A percentile compares a stretch with the other conserved stretches of the same genome.
These are phyloP conservation scores for Wickerhamiella sergipiensis DNA, from an alignment of 805 yeast genomes.

Conservation along the genomic window DNA sequence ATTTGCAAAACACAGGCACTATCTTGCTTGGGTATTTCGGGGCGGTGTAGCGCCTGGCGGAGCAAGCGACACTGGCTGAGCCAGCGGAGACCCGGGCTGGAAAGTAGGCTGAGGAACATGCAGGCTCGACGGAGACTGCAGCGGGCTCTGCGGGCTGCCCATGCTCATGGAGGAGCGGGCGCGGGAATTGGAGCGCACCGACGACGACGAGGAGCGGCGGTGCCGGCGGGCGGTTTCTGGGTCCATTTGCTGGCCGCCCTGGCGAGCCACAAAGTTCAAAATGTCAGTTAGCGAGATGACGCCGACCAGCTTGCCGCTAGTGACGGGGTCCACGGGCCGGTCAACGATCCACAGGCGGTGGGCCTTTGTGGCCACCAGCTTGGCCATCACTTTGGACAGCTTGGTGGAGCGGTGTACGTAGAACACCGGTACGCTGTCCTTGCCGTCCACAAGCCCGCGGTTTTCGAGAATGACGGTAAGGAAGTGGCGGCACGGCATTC, in stretches of 20 bases:
- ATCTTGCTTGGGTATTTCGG: neutral
- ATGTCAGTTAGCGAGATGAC: constrained; percentile 89
- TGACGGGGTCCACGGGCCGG: constrained; percentile 18
- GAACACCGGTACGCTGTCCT: constrained; percentile 93
- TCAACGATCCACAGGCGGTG: constrained; percentile 48
- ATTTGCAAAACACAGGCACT: neutral
- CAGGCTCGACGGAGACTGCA: neutral
- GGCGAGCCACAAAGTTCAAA: constrained; percentile 63
- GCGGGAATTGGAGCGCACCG: constrained; percentile 16
- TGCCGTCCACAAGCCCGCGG: constrained; percentile 86
- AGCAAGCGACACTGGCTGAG: neutral
- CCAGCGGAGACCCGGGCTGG: neutral
- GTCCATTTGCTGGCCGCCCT: constrained; percentile 58
- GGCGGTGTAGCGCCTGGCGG: neutral
- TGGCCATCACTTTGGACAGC: constrained; percentile 80
- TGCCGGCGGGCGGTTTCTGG: constrained; percentile 82
- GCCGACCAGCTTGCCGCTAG: constrained; percentile 70
- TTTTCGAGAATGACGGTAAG: constrained; percentile 72
- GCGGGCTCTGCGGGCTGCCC: neutral
- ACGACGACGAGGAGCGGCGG: constrained; percentile 36
- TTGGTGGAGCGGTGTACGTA: constrained; percentile 73
- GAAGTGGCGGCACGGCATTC: constrained; percentile 76
- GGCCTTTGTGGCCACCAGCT: constrained; percentile 85
- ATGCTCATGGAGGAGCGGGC: constrained; percentile 5
- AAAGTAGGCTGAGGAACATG: neutral